These are phyloP conservation scores for Acacia confusa DNA, from an alignment of 306 rosid genomes.

Conservation along the genomic window DNA sequence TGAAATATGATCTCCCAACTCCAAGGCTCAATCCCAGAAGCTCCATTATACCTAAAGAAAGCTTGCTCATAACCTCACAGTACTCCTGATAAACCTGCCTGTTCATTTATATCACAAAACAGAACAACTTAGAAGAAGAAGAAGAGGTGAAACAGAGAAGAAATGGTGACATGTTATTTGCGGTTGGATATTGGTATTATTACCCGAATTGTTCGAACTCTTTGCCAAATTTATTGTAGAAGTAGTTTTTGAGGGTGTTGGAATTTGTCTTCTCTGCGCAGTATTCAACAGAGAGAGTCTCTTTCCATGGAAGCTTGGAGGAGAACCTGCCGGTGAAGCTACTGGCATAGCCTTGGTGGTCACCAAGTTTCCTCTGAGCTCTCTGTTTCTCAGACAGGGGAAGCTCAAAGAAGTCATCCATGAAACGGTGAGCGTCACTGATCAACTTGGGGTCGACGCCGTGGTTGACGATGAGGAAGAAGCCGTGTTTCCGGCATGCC, in stretches of 20 bases:
- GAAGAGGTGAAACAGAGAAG: neutral
- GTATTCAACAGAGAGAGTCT: constrained; percentile 73
- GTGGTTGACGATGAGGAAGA: constrained; percentile 83
- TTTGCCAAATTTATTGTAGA: constrained; percentile 51
- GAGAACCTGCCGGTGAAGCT: constrained; percentile 92
- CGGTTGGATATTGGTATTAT: neutral
- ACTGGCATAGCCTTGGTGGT: constrained; percentile 92
- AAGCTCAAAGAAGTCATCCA: constrained; percentile 67
- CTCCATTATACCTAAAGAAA: constrained; percentile 91
- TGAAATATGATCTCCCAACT: constrained; percentile 53
- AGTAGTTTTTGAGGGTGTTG: constrained; percentile 49
- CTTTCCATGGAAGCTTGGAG: constrained; percentile 94
- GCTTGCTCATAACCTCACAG: constrained; percentile 84
- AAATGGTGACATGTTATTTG: neutral
- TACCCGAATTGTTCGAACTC: constrained; percentile 75
- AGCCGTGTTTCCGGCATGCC: constrained; percentile 84
- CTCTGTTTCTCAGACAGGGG: constrained; percentile 79
- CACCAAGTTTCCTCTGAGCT: constrained; percentile 77
- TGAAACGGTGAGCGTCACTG: constrained; percentile 60
- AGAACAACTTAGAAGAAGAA: neutral
- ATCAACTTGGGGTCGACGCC: constrained; percentile 60
- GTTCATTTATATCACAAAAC: neutral
- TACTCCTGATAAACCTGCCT: constrained; percentile 79
- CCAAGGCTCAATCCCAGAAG: constrained; percentile 89
- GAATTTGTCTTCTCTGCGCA: constrained; percentile 41